Evolutionary conservation across 2,329 filamentous ascomycete genomes (phyloP).

Genomic region (Colletotrichum lupini): DNA sequence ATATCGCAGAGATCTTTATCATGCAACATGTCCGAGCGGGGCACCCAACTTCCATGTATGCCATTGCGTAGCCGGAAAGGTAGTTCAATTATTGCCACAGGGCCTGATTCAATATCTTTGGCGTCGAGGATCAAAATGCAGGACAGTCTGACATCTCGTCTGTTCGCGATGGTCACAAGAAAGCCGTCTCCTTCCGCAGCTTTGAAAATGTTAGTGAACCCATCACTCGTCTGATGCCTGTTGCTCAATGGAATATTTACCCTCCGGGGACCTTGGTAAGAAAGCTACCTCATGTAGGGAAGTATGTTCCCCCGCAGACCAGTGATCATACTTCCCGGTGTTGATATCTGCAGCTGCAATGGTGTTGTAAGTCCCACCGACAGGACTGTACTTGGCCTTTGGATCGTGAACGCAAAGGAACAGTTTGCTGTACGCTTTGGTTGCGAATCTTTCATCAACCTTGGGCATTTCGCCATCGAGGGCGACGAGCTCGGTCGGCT

Average conservation of each 20-base stretch:
- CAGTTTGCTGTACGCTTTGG: neutral
- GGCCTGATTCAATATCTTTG: neutral
- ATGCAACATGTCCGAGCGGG: neutral
- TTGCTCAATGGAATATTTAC: neutral
- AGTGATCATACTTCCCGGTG: neutral
- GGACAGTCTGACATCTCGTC: neutral
- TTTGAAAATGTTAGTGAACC: neutral
- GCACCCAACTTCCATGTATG: neutral
- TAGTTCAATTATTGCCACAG: neutral
- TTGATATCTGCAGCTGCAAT: neutral
- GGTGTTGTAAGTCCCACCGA: neutral
- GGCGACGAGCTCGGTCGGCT: neutral
- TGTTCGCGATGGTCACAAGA: neutral
- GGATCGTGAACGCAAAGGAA: neutral
- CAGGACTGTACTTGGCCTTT: neutral
- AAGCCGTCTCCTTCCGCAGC: neutral
- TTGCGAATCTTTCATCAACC: neutral
- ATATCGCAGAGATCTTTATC: neutral
- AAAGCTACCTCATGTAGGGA: neutral
- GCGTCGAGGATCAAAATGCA: neutral
- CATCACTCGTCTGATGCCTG: neutral
- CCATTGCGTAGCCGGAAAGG: neutral
- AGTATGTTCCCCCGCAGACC: neutral
- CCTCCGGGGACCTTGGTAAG: neutral
- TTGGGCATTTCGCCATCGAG: neutral